Evolutionary conservation across 768 basidiomycete species (phyloP), one percentile per base, ranked within the genome.

Genomic region (Suillus subalutaceus): DNA sequence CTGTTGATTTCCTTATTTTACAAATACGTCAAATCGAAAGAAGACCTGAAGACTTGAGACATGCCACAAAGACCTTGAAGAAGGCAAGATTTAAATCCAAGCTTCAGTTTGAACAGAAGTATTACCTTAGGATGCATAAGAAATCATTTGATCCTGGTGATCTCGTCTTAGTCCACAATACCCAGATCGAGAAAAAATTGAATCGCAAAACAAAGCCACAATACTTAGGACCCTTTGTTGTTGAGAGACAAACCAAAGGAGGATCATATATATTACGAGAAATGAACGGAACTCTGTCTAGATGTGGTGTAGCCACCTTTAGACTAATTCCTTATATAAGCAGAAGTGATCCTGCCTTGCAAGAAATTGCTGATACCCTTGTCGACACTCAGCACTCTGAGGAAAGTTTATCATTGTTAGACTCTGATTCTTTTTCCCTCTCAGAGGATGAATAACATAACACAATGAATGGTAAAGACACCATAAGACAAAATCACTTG

Each of bases 151-250:
- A 72, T 38, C 68, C 66, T 9, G 80, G 80, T 26, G 69, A 71
- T 0, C 66, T 83, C 0, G 79, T 81, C 0, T 69, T 85, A 0
- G 72, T 82, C 0, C 59, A 74, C 5, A 82, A 84, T 63, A 75
- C 76, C 0, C 35, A 63, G 0, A 63, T 79, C 2, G 77, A 80
- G 35, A 77, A 71, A 35, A 68, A 74, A 0, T 64, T 79, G 0
- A 71, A 71, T 30, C 52, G 67, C 1, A 82, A 81, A 62, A 75
- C 74, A 2, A 72, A 68, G 10, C 69, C 72, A 46, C 26, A 77
- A 3, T 83, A 81, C 65, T 56, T 79, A 16, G 82, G 81, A n/a
- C 81, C 81, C 0, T 76, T 77, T 65, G 66, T 77, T 0, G 78
- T 83, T 0, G 57, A 81, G 5, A 38, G 66, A 15, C 67, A 70